These are phyloP conservation scores for Bruguiera hainesii DNA, from an alignment of 441 rosid genomes.

Conservation along the genomic window DNA sequence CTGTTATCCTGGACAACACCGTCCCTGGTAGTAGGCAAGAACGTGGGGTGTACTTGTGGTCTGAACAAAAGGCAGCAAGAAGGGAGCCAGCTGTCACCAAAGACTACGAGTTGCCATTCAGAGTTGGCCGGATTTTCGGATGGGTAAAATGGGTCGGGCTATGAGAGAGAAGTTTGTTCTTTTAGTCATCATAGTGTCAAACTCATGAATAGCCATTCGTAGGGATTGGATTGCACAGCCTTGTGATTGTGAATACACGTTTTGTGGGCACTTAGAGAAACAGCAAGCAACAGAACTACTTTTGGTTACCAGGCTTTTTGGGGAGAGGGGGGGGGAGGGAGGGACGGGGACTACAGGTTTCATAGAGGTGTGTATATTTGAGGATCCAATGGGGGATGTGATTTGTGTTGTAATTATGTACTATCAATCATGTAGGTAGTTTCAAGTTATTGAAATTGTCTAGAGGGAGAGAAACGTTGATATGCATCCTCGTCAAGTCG, in stretches of 20 bases:
- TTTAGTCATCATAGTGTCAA: slow-evolving; percentile 2
- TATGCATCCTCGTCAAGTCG: too few species aligned
- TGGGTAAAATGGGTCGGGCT: slow-evolving; percentile 98
- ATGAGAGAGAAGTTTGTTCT: slow-evolving; percentile 26
- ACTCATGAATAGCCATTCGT: slow-evolving; percentile 16
- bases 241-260: slow-evolving; percentile 6
- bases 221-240: slow-evolving; percentile 9
- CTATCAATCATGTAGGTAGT: too few species aligned
- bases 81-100: slow-evolving; percentile 77
- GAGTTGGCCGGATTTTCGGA: slow-evolving; percentile 78
- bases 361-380: not conserved
- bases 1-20: slow-evolving; percentile 81
- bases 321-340: not conserved
- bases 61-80: slow-evolving; percentile 64
- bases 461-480: too few species aligned
- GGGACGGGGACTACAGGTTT: not conserved
- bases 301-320: slow-evolving; percentile 22
- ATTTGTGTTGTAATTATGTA: too few species aligned
- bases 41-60: slow-evolving; percentile 90
- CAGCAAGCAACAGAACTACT: slow-evolving; percentile 15
- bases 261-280: slow-evolving; percentile 17
- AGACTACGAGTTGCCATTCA: slow-evolving; percentile 84
- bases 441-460: too few species aligned
- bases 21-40: slow-evolving; percentile 89
- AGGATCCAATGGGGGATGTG: too few species aligned